Conservation (phyloP, 805 yeast genomes). For the Wickerhamiella bombiphila region DNA sequence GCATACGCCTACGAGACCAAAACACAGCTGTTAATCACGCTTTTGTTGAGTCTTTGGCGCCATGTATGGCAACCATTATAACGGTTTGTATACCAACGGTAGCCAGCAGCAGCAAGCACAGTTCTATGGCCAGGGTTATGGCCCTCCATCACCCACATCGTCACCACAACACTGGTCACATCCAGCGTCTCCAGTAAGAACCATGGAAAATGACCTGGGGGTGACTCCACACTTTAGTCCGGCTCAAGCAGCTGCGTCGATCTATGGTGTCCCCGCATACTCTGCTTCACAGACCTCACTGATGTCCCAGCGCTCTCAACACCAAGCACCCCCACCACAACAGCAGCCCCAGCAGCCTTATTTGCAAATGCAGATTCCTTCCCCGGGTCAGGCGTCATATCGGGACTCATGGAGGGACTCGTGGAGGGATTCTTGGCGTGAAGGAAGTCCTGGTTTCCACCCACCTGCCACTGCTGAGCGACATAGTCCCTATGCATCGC, state of each 20-base stretch:
- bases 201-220: no score
- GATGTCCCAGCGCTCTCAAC: not conserved
- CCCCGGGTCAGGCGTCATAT: constrained; percentile 1
- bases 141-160: no score
- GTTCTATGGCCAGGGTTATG: no score
- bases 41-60: no score
- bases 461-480: not conserved
- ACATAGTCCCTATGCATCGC: not conserved
- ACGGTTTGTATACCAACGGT: no score
- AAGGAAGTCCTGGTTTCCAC: not conserved
- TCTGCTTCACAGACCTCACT: not conserved
- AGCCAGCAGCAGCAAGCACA: no score
- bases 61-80: no score
- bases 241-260: not conserved
- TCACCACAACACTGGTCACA: no score
- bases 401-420: not conserved
- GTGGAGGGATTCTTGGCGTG: not conserved
- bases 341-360: constrained; percentile 1
- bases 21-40: no score
- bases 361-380: constrained; percentile 1
- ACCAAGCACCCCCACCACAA: not conserved
- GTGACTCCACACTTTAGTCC: not conserved
- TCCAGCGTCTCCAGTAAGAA: no score
- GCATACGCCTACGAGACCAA: no score
- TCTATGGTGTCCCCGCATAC: constrained; percentile 3